Conservation (phyloP, 208 protist species). For the Leptomonas pyrrhocoris region DNA sequence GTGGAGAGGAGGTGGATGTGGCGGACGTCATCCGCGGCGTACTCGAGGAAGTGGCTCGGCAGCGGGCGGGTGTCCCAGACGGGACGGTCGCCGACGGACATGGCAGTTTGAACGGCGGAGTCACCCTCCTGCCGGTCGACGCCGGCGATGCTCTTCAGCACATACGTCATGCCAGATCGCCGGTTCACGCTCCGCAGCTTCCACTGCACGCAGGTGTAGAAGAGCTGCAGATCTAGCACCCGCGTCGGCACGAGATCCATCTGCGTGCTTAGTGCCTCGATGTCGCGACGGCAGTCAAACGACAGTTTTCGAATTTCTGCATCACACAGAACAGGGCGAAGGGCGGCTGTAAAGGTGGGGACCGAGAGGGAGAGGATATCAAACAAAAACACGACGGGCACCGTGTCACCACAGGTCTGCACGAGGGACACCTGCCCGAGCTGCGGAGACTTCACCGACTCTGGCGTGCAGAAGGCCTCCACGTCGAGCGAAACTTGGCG, state of each 20-base stretch:
- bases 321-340: conserved; percentile 49
- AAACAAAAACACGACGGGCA: conserved; percentile 77
- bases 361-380: conserved; percentile 77
- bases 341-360: conserved; percentile 30
- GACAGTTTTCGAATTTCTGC: conserved; percentile 71
- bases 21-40: conserved; percentile 89
- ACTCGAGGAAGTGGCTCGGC: conserved; percentile 86
- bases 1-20: conserved; percentile 76
- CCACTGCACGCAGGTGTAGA: conserved; percentile 88
- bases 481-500: conserved; percentile 78
- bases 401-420: conserved; percentile 69
- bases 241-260: conserved; percentile 56
- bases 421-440: conserved; percentile 85
- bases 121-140: conserved; percentile 77
- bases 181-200: conserved; percentile 77
- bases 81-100: conserved; percentile 78
- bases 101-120: conserved; percentile 81
- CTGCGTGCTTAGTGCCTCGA: conserved; percentile 87
- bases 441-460: conserved; percentile 47
- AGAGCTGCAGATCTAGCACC: conserved; percentile 86
- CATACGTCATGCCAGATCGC: conserved; percentile 84
- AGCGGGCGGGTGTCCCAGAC: conserved; percentile 92
- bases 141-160: conserved; percentile 72
- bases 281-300: conserved; percentile 90
- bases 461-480: conserved; percentile 82